These are phyloP conservation scores for Stephania yunnanensis DNA, from an alignment of 164 flowering plant genomes.

Conservation along the genomic window DNA sequence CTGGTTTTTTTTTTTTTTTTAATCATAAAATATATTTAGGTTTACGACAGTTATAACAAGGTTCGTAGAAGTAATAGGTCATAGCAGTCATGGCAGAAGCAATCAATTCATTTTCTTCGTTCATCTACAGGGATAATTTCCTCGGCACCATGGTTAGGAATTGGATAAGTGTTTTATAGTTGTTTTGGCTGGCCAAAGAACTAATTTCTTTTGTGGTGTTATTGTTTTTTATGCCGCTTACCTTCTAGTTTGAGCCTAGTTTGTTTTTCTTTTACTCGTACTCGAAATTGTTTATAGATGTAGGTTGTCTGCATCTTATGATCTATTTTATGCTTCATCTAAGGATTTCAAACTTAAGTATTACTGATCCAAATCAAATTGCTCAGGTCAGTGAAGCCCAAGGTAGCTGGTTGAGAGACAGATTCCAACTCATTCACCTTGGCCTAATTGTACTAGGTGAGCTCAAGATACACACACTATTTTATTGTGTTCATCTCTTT, in stretches of 20 bases:
- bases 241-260: background rate
- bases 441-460: slow-evolving; percentile 31
- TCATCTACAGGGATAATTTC: background rate
- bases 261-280: background rate
- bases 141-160: background rate
- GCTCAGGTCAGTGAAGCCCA: slow-evolving; percentile 29
- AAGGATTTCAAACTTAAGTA: background rate
- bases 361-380: background rate
- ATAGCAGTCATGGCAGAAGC: background rate
- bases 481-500: background rate
- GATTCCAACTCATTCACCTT: slow-evolving; percentile 32
- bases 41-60: background rate
- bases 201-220: background rate
- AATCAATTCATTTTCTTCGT: background rate
- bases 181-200: background rate
- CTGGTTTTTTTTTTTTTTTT: background rate
- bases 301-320: too few species aligned
- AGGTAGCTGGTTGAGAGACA: slow-evolving; percentile 24
- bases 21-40: background rate
- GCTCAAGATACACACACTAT: slow-evolving; percentile 1
- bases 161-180: too few species aligned
- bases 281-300: too few species aligned
- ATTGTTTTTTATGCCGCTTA: background rate
- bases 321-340: background rate
- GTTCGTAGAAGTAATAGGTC: background rate